Percentiles rank a stretch among this genome's conserved stretches.
These are phyloP conservation scores for Fusarium pilosicola DNA, from an alignment of 2,329 filamentous ascomycete species.

Conservation along the genomic window DNA sequence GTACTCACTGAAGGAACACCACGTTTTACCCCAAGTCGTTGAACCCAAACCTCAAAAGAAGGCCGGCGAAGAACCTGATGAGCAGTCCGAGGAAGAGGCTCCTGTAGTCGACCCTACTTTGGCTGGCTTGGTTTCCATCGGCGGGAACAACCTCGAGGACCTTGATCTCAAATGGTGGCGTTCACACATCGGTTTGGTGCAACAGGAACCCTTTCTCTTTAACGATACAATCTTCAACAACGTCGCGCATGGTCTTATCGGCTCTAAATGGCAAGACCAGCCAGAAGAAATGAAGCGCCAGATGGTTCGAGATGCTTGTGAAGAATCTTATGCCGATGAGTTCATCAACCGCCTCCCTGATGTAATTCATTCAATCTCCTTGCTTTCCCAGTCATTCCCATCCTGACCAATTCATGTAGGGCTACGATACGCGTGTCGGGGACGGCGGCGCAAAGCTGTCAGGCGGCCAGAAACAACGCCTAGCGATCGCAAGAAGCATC, in stretches of 20 bases:
- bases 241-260: slow-evolving; percentile 56
- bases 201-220: slow-evolving; percentile 67
- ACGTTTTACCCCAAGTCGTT: slow-evolving; percentile 19
- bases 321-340: slow-evolving; percentile 62
- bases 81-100: not conserved
- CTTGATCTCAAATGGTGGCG: slow-evolving; percentile 38
- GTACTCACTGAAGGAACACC: slow-evolving; percentile 57
- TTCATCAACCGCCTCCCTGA: slow-evolving; percentile 62
- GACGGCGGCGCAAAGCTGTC: slow-evolving; percentile 68
- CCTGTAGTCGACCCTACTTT: not conserved
- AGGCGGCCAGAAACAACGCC: slow-evolving; percentile 66
- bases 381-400: accelerated
- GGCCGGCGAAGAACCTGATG: not conserved
- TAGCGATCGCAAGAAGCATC: slow-evolving; percentile 65
- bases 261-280: slow-evolving; percentile 50
- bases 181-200: slow-evolving; percentile 52
- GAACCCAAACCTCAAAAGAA: not conserved
- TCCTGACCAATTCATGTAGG: slow-evolving; percentile 40
- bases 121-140: slow-evolving; percentile 2
- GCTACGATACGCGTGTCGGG: slow-evolving; percentile 57
- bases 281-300: slow-evolving; percentile 52
- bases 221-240: slow-evolving; percentile 60
- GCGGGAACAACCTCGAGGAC: slow-evolving; percentile 18
- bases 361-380: slow-evolving; percentile 36
- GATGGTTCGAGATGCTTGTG: slow-evolving; percentile 59